Percentiles rank a stretch among this genome's conserved stretches.
Evolutionary conservation across 1,284 basidiomycete species (phyloP).

Genomic region (Sporisorium iseilematis-ciliati): DNA sequence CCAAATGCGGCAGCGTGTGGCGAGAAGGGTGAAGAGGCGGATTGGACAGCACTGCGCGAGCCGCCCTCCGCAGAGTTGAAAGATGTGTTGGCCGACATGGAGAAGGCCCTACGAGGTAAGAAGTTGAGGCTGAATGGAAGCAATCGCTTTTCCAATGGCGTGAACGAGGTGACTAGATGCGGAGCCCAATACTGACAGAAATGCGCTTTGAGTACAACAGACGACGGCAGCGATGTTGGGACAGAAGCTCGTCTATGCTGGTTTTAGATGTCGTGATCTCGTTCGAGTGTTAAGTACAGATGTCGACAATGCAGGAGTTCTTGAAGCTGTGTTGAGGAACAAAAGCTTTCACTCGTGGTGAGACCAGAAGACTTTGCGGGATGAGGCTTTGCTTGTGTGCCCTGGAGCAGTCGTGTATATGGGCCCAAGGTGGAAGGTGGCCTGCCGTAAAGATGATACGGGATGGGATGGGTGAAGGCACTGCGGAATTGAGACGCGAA

Average conservation of each 20-base stretch:
- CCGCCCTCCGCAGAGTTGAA: slow-evolving; percentile 20
- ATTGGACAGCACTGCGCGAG: slow-evolving; percentile 4
- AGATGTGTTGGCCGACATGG: slow-evolving; percentile 23
- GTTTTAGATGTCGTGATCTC: no score
- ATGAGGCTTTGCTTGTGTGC: neutral
- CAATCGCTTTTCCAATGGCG: no score
- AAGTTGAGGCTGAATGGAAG: no score
- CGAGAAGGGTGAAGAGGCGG: slow-evolving; percentile 30
- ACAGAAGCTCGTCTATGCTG: no score
- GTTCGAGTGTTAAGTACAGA: no score
- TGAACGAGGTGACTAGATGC: no score
- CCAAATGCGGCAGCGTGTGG: slow-evolving; percentile 29
- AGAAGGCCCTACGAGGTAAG: neutral
- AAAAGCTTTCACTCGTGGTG: neutral
- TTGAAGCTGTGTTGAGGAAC: neutral
- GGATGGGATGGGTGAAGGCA: neutral
- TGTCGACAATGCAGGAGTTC: neutral
- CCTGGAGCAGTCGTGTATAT: slow-evolving; percentile 5
- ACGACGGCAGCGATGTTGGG: no score
- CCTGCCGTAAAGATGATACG: neutral
- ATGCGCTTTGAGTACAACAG: no score
- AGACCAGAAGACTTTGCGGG: neutral
- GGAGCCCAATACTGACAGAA: no score
- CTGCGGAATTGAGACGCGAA: neutral
- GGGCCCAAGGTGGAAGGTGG: slow-evolving; percentile 1